These are phyloP conservation scores for Kwoniella dendrophila DNA, from an alignment of 768 basidiomycete genomes.

Conservation along the genomic window DNA sequence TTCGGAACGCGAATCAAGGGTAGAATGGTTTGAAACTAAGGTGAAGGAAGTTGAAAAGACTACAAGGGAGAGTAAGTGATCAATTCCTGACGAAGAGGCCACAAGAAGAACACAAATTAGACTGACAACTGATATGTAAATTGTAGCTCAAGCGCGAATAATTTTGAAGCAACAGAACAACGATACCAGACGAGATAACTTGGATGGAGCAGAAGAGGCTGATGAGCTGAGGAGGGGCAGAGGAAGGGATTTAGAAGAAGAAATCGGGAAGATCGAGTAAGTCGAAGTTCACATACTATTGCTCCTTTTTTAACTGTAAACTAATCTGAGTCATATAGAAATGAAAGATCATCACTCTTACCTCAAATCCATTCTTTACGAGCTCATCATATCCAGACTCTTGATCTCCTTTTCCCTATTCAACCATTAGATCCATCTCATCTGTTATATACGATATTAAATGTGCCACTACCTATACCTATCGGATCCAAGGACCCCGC, in stretches of 20 bases:
- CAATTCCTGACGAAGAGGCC: neutral
- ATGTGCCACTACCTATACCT: conserved; percentile 89
- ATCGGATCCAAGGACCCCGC: conserved; percentile 72
- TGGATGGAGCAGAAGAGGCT: conserved; percentile 52
- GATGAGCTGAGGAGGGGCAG: conserved; percentile 24
- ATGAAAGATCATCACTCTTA: conserved; percentile 60
- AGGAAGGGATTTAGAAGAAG: conserved; percentile 23
- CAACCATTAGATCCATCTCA: conserved; percentile 79
- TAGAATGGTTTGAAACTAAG: conserved; percentile 62
- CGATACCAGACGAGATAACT: conserved; percentile 58
- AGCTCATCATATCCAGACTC: conserved; percentile 64
- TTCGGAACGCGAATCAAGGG: conserved; percentile 65
- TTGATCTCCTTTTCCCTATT: conserved; percentile 84
- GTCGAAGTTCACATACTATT: no score
- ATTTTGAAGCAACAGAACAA: conserved; percentile 59
- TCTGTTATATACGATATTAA: conserved; percentile 84
- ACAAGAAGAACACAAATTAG: no score
- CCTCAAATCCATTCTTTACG: conserved; percentile 58
- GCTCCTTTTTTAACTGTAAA: conserved; percentile 18
- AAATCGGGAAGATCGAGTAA: conserved; percentile 35
- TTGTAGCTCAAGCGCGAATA: conserved; percentile 25
- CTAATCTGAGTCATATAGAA: conserved; percentile 57
- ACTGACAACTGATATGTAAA: neutral
- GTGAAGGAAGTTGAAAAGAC: conserved; percentile 59
- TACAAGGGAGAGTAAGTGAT: conserved; percentile 60